Evolutionary conservation across 805 yeast species (phyloP), one percentile per base, ranked within the genome.

Genomic region (Kockiozyma suomiensis): DNA sequence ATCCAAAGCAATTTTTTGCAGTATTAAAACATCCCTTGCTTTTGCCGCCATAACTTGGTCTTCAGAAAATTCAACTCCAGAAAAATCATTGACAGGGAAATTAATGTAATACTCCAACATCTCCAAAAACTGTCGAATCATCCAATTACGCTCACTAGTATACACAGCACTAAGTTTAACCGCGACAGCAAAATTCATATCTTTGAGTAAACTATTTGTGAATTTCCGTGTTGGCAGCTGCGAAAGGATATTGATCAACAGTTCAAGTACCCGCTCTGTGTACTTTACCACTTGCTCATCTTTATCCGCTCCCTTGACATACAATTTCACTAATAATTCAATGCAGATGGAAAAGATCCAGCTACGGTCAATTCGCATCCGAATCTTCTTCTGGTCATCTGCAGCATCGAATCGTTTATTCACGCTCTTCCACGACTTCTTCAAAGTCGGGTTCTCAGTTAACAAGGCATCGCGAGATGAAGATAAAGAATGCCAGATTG

Each of bases 71-170:
- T 66, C 45, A 15, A 64, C 68, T 7, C 81, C 81, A 0, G 77
- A 65, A 43, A 74, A 71, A 47, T 79, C 83, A 61, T 79, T 74
- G 17, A 81, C 66, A 2, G 82, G 82, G 61, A 74, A 79, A 42
- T 71, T 58, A 3, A 74, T 40, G 40, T 69, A 74, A 47, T 72
- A 70, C 8, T 65, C 61, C 4, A 75, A 55, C 1, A 68, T 42
- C 1, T 38, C 54, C 17, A 37, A 41, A 6, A 50, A 33, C 28
- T 59, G 54, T n/a, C 60, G 32, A 12, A 61, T 5, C n/a, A 32
- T 23, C 12, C 30, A 6, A 35, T 46, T 45, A 35, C 49, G 50
- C 52, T 26, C 60, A 41, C 50, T 30, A n/a, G 41, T 43, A 42
- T 51, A 65, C 40, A 21, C 19, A 19, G 42, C 38, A 15, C 58